Evolutionary conservation across 768 basidiomycete species (phyloP).

Genomic region (Paxillus ammoniavirescens): DNA sequence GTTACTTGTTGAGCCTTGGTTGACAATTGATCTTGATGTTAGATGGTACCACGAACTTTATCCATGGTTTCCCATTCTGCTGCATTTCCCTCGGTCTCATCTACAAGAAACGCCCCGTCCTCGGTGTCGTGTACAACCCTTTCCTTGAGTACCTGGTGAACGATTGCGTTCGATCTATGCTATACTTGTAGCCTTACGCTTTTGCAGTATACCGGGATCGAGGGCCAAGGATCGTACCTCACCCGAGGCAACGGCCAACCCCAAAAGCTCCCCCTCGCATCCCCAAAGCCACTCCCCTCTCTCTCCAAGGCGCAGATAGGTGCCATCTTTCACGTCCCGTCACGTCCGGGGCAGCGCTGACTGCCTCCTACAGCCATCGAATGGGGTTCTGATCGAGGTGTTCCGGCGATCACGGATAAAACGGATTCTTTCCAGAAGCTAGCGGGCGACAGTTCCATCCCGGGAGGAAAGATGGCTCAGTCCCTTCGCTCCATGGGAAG

Average conservation of each 20-base stretch:
- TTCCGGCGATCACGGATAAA: conserved; percentile 54
- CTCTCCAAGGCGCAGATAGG: conserved; percentile 74
- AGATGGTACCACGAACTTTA: conserved; percentile 90
- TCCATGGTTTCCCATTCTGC: conserved; percentile 82
- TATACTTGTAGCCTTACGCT: background rate
- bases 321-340: conserved; percentile 15
- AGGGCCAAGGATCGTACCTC: conserved; percentile 78
- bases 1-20: background rate
- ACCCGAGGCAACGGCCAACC: conserved; percentile 47
- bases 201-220: conserved; percentile 69
- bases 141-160: conserved; percentile 81
- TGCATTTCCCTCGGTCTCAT: conserved; percentile 92
- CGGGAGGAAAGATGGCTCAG: conserved; percentile 81
- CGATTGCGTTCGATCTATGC: background rate
- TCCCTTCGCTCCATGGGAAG: conserved; percentile 81
- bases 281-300: conserved; percentile 61
- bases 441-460: conserved; percentile 65
- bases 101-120: conserved; percentile 73
- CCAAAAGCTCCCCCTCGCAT: conserved; percentile 63
- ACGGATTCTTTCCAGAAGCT: conserved; percentile 68
- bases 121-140: conserved; percentile 93
- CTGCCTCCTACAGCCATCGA: conserved; percentile 56
- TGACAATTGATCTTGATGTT: background rate
- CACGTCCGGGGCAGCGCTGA: conserved; percentile 4
- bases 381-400: conserved; percentile 81